Percentiles rank a stretch among this genome's conserved stretches.
Evolutionary conservation across 768 basidiomycete species (phyloP).

Genomic region (Dioszegia hungarica): DNA sequence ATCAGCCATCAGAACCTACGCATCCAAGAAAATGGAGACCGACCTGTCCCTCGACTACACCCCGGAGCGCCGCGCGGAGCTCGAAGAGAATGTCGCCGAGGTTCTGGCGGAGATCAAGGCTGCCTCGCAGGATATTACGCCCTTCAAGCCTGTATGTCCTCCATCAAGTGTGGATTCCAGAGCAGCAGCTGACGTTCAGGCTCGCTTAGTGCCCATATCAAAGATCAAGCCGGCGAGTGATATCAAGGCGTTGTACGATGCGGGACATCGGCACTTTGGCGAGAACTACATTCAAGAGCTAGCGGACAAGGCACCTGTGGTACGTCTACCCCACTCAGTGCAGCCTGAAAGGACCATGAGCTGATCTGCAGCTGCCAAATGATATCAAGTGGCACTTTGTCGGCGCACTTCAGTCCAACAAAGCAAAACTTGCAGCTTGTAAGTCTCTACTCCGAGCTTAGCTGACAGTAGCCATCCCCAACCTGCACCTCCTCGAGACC

Average conservation of each 20-base stretch:
- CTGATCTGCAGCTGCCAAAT: slow-evolving; percentile 64
- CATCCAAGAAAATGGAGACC: no score
- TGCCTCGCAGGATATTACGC: slow-evolving; percentile 10
- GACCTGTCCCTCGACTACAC: slow-evolving; percentile 20
- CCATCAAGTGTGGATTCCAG: no score
- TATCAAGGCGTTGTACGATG: slow-evolving; percentile 72
- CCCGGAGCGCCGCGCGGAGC: slow-evolving; percentile 41
- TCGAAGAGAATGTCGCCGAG: slow-evolving; percentile 43
- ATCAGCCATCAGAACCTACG: not conserved
- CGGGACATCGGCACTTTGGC: slow-evolving; percentile 84
- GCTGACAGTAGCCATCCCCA: slow-evolving; percentile 66
- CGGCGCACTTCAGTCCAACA: slow-evolving; percentile 87
- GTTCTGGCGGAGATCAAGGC: slow-evolving; percentile 39
- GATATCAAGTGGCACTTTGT: slow-evolving; percentile 98
- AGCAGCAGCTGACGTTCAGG: slow-evolving; percentile 13
- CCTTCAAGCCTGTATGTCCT: no score
- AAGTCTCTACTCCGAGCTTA: slow-evolving; percentile 21
- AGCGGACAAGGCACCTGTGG: slow-evolving; percentile 72
- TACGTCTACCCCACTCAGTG: slow-evolving; percentile 52
- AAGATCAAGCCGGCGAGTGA: slow-evolving; percentile 88
- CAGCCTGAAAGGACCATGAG: not conserved
- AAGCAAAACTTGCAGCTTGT: slow-evolving; percentile 84
- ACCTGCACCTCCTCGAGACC: slow-evolving; percentile 81
- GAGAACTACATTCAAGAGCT: slow-evolving; percentile 97
- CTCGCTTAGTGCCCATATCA: slow-evolving; percentile 77